Conservation (phyloP, 2,329 filamentous ascomycete species). For the Fusarium burgessii region DNA sequence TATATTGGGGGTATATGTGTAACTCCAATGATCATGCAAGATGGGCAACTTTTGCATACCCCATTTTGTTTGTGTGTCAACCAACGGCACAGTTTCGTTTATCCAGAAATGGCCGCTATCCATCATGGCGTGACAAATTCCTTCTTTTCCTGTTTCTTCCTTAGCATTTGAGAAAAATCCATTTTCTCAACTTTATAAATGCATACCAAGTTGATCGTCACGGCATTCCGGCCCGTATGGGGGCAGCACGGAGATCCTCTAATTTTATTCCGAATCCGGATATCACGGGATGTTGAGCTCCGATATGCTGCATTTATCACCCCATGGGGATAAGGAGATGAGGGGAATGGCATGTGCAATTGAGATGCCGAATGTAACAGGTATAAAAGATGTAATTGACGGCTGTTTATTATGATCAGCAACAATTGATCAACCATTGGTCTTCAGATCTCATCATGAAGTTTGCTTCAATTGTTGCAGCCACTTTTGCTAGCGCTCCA, state of each 20-base stretch:
- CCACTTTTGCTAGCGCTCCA: conserved; percentile 3
- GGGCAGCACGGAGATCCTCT: not conserved
- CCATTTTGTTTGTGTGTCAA: fast-evolving
- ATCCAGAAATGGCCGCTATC: not conserved
- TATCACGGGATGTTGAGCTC: conserved; percentile 26
- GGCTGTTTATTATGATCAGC: not conserved
- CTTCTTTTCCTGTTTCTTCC: too few species aligned
- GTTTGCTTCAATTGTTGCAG: conserved; percentile 14
- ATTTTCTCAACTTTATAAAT: not conserved
- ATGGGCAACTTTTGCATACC: not conserved
- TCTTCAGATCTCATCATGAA: conserved; percentile 21
- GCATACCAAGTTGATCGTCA: not conserved
- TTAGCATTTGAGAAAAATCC: fast-evolving
- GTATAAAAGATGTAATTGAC: conserved; percentile 13
- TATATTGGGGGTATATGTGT: conserved; percentile 6
- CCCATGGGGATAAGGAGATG: conserved; percentile 11
- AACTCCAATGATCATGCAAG: not conserved
- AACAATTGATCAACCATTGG: not conserved
- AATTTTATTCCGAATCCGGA: conserved; percentile 27
- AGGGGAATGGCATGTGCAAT: conserved; percentile 5
- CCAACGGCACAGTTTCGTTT: not conserved
- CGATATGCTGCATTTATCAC: conserved; percentile 34
- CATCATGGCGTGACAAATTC: not conserved
- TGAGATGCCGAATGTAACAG: not conserved
- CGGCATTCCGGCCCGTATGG: not conserved